Evolutionary conservation across 139 green algal species (phyloP).

Genomic region (Coelastrella sp.): DNA sequence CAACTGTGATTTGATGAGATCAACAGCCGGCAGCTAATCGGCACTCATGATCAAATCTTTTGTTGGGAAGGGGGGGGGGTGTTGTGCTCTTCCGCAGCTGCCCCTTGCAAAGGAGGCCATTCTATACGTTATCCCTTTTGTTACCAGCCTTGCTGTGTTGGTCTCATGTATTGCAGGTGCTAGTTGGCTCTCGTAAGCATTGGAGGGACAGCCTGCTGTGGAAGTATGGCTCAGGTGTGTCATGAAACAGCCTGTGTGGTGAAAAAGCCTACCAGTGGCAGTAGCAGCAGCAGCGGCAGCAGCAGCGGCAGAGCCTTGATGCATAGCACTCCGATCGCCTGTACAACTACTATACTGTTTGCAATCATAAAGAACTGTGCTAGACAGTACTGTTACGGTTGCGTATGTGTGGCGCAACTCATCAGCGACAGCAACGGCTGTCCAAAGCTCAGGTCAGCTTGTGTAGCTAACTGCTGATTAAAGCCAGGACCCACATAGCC

Average conservation of each 20-base stretch:
- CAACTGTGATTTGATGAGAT: too few species aligned
- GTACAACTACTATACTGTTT: too few species aligned
- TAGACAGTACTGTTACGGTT: not conserved
- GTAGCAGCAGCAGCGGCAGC: not conserved
- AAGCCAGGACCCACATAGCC: too few species aligned
- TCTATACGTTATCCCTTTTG: not conserved
- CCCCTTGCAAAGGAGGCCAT: too few species aligned
- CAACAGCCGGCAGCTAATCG: too few species aligned
- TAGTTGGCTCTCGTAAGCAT: slow-evolving; percentile 39
- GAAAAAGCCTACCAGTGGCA: not conserved
- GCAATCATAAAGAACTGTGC: too few species aligned
- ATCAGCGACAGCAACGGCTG: too few species aligned
- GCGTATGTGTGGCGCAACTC: too few species aligned
- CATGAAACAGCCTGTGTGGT: not conserved
- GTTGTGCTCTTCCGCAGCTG: not conserved
- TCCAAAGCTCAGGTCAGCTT: too few species aligned
- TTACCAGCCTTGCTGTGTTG: not conserved
- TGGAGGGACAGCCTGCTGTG: slow-evolving; percentile 22
- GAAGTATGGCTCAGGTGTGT: slow-evolving; percentile 39
- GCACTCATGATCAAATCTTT: too few species aligned
- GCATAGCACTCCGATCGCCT: too few species aligned
- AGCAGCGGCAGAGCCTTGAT: not conserved
- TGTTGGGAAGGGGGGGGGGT: not conserved
- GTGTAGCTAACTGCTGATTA: too few species aligned
- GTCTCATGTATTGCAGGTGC: not conserved